A percentile compares a stretch with the other conserved stretches of the same genome.
phyloP scores from a whole-genome alignment of 306 rosid species.

The Quercus parvula region DNA sequence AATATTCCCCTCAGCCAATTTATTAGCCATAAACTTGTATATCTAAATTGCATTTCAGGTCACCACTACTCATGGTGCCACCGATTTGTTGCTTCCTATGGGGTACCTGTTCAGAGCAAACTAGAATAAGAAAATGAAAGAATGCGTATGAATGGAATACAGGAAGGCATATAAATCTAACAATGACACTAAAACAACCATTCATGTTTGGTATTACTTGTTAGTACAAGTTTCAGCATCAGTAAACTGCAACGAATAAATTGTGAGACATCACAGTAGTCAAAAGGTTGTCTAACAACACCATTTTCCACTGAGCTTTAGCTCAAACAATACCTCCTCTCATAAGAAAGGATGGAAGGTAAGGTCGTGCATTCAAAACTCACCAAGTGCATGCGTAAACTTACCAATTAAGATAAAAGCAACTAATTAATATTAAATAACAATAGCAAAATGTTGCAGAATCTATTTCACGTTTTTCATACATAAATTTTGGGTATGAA shows the following conservation, averaged over 20 bases:
- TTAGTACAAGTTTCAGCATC: too few relatives aligned
- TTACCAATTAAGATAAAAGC: too few relatives aligned
- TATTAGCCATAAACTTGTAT: background rate
- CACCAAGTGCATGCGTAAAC: background rate
- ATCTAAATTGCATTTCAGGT: background rate
- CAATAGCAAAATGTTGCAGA: background rate
- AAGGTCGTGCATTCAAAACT: background rate
- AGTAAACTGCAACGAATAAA: background rate
- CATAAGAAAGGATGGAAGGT: too few relatives aligned
- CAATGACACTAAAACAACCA: too few relatives aligned
- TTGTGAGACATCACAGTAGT: too few relatives aligned
- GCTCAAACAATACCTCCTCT: too few relatives aligned
- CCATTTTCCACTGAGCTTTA: too few relatives aligned
- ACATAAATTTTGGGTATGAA: background rate
- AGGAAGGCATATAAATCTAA: background rate
- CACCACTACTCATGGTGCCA: conserved; percentile 11
- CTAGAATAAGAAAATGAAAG: conserved; percentile 10
- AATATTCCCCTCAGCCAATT: background rate
- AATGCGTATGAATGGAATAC: background rate
- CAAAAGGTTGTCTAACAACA: too few relatives aligned
- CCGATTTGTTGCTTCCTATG: conserved; percentile 32
- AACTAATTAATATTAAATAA: background rate
- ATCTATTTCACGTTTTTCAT: background rate
- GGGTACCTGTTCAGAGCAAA: conserved; percentile 40
- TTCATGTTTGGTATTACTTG: too few relatives aligned